These are phyloP conservation scores for Schizophyllum commune DNA, from an alignment of 1,284 basidiomycete genomes.

Conservation along the genomic window DNA sequence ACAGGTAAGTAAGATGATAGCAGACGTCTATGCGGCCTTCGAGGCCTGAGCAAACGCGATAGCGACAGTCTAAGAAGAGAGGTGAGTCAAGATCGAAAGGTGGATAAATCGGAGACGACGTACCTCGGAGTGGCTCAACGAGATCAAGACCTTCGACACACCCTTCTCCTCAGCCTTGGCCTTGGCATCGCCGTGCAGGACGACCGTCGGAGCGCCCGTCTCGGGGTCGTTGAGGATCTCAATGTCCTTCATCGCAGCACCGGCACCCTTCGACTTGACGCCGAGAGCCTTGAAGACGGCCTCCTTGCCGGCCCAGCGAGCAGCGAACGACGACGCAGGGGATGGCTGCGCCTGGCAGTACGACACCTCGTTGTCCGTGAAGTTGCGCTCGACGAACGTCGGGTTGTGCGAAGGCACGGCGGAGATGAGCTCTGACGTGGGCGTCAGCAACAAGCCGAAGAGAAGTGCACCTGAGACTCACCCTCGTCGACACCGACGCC, in stretches of 20 bases:
- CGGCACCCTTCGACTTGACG: slow-evolving; percentile 86
- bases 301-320: slow-evolving; percentile 96
- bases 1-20: not conserved
- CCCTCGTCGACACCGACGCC: slow-evolving; percentile 88
- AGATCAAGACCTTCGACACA: slow-evolving; percentile 73
- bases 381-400: slow-evolving; percentile 90
- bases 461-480: slow-evolving; percentile 28
- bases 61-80: slow-evolving; percentile 52
- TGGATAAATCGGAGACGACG: slow-evolving; percentile 19
- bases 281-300: slow-evolving; percentile 98
- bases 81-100: slow-evolving; percentile 13
- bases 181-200: slow-evolving; percentile 79
- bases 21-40: not conserved
- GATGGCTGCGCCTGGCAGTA: slow-evolving; percentile 90
- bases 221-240: slow-evolving; percentile 78
- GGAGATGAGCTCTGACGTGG: slow-evolving; percentile 76
- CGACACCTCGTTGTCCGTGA: slow-evolving; percentile 80
- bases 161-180: slow-evolving; percentile 68
- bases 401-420: slow-evolving; percentile 86
- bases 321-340: slow-evolving; percentile 86
- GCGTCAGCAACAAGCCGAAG: not conserved
- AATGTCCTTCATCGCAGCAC: slow-evolving; percentile 91
- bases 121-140: slow-evolving; percentile 88
- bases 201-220: slow-evolving; percentile 65
- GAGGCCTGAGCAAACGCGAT: slow-evolving; percentile 75